Conservation (phyloP, 2,329 filamentous ascomycete species). For the Colletotrichum graminicola region DNA sequence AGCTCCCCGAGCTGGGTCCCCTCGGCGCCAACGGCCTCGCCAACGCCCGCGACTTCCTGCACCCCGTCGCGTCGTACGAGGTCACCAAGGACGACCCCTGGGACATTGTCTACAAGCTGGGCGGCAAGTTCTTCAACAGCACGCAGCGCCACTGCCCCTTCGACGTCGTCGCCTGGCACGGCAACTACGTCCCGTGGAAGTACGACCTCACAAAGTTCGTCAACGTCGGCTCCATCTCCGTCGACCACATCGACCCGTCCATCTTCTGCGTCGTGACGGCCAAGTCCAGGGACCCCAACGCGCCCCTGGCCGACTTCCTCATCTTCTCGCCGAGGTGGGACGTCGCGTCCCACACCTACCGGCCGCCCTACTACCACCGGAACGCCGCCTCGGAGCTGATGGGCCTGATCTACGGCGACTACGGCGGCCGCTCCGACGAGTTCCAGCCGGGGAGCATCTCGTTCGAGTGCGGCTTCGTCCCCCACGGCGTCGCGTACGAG, state of each 20-base stretch:
- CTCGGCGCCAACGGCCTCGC: constrained; percentile 76
- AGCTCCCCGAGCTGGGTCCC: constrained; percentile 75
- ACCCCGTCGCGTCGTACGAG: constrained; percentile 70
- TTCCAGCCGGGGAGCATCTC: constrained; percentile 61
- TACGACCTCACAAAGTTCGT: constrained; percentile 69
- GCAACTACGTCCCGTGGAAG: constrained; percentile 73
- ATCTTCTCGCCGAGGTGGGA: constrained; percentile 77
- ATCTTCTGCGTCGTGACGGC: constrained; percentile 76
- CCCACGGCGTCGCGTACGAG: constrained; percentile 62
- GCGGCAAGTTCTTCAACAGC: constrained; percentile 70
- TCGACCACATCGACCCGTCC: constrained; percentile 75
- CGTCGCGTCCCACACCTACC: constrained; percentile 71
- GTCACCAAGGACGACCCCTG: constrained; percentile 64
- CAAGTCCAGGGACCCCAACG: constrained; percentile 64
- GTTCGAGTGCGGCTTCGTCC: constrained; percentile 57
- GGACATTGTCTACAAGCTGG: constrained; percentile 72
- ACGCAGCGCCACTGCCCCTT: constrained; percentile 76
- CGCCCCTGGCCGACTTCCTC: constrained; percentile 73
- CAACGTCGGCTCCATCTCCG: constrained; percentile 68
- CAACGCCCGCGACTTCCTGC: constrained; percentile 74
- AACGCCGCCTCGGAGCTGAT: constrained; percentile 70
- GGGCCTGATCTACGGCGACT: constrained; percentile 60
- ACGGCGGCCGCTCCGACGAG: constrained; percentile 50
- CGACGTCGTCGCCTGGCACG: constrained; percentile 79
- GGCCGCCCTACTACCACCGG: constrained; percentile 75